Base-by-base conservation (phyloP, 345 rosid genomes). In the Rhodamnia argentea region DNA sequence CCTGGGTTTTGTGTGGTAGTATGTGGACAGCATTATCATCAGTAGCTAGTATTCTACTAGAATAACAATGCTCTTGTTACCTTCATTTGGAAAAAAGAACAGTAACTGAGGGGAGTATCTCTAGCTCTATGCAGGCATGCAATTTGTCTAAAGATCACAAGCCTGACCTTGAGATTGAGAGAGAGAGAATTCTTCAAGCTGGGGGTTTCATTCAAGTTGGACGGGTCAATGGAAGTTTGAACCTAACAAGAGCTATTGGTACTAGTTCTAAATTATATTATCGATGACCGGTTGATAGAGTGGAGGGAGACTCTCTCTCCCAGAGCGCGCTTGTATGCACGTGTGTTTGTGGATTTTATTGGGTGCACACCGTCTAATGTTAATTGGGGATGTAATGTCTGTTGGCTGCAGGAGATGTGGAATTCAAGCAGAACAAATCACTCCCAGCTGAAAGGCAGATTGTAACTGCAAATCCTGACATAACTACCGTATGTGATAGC, bases 241-340 rank as follows among this genome's bases (percentile, higher is more conserved):
- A 97, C 91, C 99, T 97, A 84, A 91, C 99, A 70, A 94, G 99
- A 89, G 99, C 99, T 55, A 97, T 97, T 84, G 99, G 99, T 97
- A 89, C 76, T 15, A 29, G 42, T 16, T 9, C 11, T 2, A 9
- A 18, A 23, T 37, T 70, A 29, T 37, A 37, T 18, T 70, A 13
- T 18, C 6, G 47, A 70, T 37, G 78, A 37, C 47, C 14, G 37
- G 23, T 70, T 70, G 47, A 37, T 70, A 37, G 81, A 70, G 81
- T 70, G 26, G 47, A 70, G 24, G 11, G 47, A 20, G 12, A 37
- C 47, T 37, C 64, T 75, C 81, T 70, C 78, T 70, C 42, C 27
- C 47, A 4, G 10, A 27, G 42, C 9, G 5, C 6, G 42, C 11
- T 0, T 13, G 4, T 23, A 70, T 70, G 47, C 78, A 70, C 24